Evolutionary conservation across 176 grass and related monocot species (phyloP).

Genomic region (Sorghum bicolor): Sorghum_bicolor_NCBIv3 NC_012870.2:61667501-61668000

Average conservation of each 20-base stretch:
- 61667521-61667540: background rate
- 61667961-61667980: background rate
- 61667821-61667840: background rate
- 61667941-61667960: background rate
- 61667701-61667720: background rate
- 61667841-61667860: background rate
- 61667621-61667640: background rate
- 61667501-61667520: constrained; percentile 7
- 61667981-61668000: constrained; percentile 74
- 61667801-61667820: background rate
- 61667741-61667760: background rate
- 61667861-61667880: background rate
- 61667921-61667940: background rate
- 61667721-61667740: background rate
- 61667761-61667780: background rate
- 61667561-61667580: background rate
- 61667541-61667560: background rate
- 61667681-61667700: background rate
- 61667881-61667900: background rate
- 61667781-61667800: background rate
- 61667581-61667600: background rate
- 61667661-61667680: background rate
- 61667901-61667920: background rate
- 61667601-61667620: background rate
- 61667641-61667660: background rate